A percentile compares a stretch with the other conserved stretches of the same genome.
phyloP scores from a whole-genome alignment of 192 early-diverging fungal species.

The Backusella macrospora region DNA sequence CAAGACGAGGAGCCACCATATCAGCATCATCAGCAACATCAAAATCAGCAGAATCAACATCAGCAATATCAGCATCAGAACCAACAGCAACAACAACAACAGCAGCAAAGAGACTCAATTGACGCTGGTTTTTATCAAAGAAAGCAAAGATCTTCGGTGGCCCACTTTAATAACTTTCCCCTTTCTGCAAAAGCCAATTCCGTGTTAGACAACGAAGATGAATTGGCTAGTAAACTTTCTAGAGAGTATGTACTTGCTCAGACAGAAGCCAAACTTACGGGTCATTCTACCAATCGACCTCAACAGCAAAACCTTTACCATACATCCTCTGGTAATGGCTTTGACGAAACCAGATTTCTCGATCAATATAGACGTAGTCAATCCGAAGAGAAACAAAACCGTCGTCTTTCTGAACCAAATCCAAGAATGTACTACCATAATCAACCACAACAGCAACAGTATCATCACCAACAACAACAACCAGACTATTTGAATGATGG shows the following conservation, averaged over 20 bases:
- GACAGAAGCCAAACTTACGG: constrained; percentile 3
- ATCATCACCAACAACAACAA: neutral
- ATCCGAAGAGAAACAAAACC: constrained; percentile 22
- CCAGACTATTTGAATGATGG: neutral
- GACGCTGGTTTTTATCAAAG: neutral
- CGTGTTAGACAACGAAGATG: neutral
- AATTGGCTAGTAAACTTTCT: neutral
- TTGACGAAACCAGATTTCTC: constrained; percentile 40
- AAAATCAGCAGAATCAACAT: neutral
- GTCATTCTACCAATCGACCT: neutral
- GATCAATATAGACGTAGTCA: constrained; percentile 10
- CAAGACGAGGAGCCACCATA: neutral
- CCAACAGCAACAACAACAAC: neutral
- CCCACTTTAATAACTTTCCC: constrained; percentile 25
- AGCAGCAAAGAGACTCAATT: neutral
- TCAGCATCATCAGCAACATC: neutral
- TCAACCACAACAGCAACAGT: neutral
- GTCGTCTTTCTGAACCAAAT: constrained; percentile 34
- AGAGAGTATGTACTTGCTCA: neutral
- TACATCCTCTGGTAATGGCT: constrained; percentile 27
- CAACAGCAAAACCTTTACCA: constrained; percentile 16
- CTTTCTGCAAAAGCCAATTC: neutral
- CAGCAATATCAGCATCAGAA: too few species aligned
- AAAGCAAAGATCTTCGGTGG: constrained; percentile 23
- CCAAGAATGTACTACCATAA: constrained; percentile 4